These are phyloP conservation scores for Cladosporium sp. DNA, from an alignment of 2,329 filamentous ascomycete species.

Conservation along the genomic window DNA sequence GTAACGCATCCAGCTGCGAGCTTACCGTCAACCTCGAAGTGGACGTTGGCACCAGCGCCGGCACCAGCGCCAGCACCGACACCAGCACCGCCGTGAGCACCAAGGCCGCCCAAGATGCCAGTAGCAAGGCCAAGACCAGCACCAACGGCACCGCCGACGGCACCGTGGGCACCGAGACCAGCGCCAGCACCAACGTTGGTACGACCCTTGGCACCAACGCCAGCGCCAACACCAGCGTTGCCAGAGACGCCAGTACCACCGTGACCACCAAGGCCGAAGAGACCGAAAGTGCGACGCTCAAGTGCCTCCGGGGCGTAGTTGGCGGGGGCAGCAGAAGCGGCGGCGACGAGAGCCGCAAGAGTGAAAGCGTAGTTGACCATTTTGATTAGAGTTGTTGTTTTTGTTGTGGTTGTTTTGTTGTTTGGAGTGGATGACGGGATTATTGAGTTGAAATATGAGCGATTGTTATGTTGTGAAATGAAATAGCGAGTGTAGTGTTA, in stretches of 20 bases:
- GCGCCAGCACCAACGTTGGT: neutral
- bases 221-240: neutral
- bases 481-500: conserved; percentile 17
- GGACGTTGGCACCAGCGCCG: neutral
- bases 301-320: conserved; percentile 1
- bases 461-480: conserved; percentile 5
- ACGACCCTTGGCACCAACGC: neutral
- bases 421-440: neutral
- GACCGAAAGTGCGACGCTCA: conserved; percentile 16
- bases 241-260: neutral
- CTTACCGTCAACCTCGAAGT: neutral
- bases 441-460: neutral
- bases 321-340: conserved; percentile 10
- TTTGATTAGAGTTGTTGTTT: conserved; percentile 12
- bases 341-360: conserved; percentile 14
- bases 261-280: conserved; percentile 8
- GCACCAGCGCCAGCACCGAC: neutral
- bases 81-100: neutral
- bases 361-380: conserved; percentile 16
- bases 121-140: neutral
- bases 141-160: neutral
- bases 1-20: neutral
- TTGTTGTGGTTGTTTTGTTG: neutral
- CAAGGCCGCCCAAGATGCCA: conserved; percentile 7
- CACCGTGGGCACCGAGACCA: neutral